Percentiles rank a stretch among this genome's conserved stretches.
phyloP scores from a whole-genome alignment of 495 filamentous ascomycete genomes.

The Durotheca rogersii region DNA sequence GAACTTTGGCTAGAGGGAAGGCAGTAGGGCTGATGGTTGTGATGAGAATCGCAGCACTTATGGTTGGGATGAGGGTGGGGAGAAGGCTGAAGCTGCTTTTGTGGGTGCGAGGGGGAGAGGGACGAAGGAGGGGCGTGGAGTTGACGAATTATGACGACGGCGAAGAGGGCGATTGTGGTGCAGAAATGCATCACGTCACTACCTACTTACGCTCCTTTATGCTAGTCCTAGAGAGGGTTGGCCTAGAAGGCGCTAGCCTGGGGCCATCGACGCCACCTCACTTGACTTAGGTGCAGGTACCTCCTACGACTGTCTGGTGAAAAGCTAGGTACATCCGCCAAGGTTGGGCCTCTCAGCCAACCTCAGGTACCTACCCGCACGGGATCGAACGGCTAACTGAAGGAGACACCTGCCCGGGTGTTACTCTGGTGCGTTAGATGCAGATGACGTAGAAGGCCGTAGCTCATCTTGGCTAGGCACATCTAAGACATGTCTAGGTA shows the following conservation, averaged over 20 bases:
- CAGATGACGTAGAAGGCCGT: neutral
- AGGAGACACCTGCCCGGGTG: too few relatives aligned
- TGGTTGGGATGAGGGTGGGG: slow-evolving; percentile 9
- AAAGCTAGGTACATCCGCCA: too few relatives aligned
- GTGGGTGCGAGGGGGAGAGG: slow-evolving; percentile 7
- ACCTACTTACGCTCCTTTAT: slow-evolving; percentile 20
- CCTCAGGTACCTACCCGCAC: too few relatives aligned
- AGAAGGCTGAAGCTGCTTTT: slow-evolving; percentile 11
- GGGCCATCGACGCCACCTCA: too few relatives aligned
- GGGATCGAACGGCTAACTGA: too few relatives aligned
- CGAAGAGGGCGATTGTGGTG: slow-evolving; percentile 19
- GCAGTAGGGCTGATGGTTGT: slow-evolving; percentile 2
- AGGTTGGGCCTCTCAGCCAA: too few relatives aligned
- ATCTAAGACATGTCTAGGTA: neutral
- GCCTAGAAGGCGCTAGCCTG: too few relatives aligned
- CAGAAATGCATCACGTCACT: slow-evolving; percentile 31
- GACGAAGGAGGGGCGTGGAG: slow-evolving; percentile 8
- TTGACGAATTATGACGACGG: slow-evolving; percentile 22
- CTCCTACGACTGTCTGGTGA: too few relatives aligned
- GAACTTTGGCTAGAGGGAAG: slow-evolving; percentile 1
- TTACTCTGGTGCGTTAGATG: too few relatives aligned
- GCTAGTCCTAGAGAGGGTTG: neutral
- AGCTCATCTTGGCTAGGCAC: neutral
- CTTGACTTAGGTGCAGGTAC: too few relatives aligned
- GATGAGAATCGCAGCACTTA: too few relatives aligned